Base-by-base conservation (phyloP, 768 basidiomycete genomes). In the Mycena amicta region DNA sequence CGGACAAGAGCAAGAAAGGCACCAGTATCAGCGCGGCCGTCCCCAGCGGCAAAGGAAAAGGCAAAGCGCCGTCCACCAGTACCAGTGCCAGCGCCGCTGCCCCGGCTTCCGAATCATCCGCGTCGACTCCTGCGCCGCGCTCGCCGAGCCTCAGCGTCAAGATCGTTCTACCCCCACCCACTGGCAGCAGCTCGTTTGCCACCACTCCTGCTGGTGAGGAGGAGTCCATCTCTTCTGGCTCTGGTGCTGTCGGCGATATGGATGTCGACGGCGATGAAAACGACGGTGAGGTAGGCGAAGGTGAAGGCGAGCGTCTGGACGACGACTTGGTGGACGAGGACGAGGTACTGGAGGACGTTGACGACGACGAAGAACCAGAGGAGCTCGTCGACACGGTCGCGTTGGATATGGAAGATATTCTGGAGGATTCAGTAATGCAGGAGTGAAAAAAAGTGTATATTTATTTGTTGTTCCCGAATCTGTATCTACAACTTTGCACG, bases 1-100 rank as follows among this genome's bases (percentile, higher is more conserved):
- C 77, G 4, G 85, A 85, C 71, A 89, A 88, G 71, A 77, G 74
- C 58, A 80, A 78, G 64, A 77, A 76, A 55, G 69, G 67, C 18
- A 67, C 72, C 3, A 69, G 65, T 53, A 66, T 64, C 27, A 67
- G 53, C 33, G 50, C 47, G 46, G 41, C 39, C 56, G 29, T 25
- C 4, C 11, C n/a, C 52, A 18, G 29, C 43, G 30, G 43, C 63
- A 41, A 65, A 67, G 41, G 66, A 67, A 64, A 57, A 71, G 27
- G 65, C 72, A 62, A 52, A 37, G 43, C 51, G 22, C 43, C 53
- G 16, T 45, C 41, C 12, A 43, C 13, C 12, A 20, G 12, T 5
- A n/a, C n/a, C n/a, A n/a, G n/a, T n/a, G n/a, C n/a, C n/a, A n/a
- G n/a, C n/a, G n/a, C n/a, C n/a, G n/a, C n/a, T n/a, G n/a, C n/a